Conservation (phyloP, 2,329 filamentous ascomycete species). For the Pseudophaeomoniella oleicola region DNA sequence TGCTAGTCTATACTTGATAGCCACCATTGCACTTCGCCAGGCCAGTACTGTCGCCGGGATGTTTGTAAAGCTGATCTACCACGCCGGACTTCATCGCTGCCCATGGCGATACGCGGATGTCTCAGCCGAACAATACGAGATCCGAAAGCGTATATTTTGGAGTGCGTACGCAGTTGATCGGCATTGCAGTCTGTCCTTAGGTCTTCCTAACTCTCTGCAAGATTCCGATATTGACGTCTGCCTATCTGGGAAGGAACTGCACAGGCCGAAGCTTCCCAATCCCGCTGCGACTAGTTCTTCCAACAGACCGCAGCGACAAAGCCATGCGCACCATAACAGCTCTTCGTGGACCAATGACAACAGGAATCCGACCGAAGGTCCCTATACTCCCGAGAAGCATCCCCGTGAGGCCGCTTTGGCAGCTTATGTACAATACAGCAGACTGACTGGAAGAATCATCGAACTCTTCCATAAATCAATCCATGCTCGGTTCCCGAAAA, state of each 20-base stretch:
- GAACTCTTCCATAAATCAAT: constrained; percentile 28
- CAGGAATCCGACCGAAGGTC: background rate
- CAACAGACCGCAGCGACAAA: background rate
- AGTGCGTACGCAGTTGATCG: constrained; percentile 25
- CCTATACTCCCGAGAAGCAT: constrained; percentile 9
- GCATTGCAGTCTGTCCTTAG: constrained; percentile 25
- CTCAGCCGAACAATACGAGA: constrained; percentile 23
- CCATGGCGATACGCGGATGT: constrained; percentile 35
- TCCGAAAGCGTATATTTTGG: constrained; percentile 28
- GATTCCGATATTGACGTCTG: constrained; percentile 29
- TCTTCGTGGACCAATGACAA: background rate
- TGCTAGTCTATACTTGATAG: constrained; percentile 33
- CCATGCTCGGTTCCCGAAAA: constrained; percentile 22
- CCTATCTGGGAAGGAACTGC: constrained; percentile 23
- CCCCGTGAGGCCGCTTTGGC: constrained; percentile 19
- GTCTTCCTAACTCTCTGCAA: constrained; percentile 24
- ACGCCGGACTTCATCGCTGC: constrained; percentile 36
- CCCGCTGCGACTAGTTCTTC: background rate
- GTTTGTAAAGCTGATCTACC: constrained; percentile 31
- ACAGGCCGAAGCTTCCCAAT: constrained; percentile 5
- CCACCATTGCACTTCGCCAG: constrained; percentile 32
- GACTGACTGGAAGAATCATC: constrained; percentile 23
- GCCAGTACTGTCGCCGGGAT: constrained; percentile 35
- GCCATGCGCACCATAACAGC: background rate
- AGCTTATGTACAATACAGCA: constrained; percentile 24